These are phyloP conservation scores for Erythrophleum fordii DNA, from an alignment of 306 rosid species.

Conservation along the genomic window DNA sequence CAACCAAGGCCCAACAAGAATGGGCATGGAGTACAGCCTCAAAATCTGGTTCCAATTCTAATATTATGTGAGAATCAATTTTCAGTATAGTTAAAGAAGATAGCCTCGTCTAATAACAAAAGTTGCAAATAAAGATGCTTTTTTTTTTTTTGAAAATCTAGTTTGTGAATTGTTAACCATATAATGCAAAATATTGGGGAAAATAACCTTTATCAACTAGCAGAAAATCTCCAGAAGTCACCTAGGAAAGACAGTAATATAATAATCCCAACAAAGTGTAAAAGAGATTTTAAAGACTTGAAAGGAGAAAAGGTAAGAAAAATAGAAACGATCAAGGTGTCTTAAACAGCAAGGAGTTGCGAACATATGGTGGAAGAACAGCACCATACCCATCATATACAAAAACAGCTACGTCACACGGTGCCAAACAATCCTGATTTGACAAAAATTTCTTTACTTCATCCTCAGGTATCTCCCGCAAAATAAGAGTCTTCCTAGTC, in stretches of 20 bases:
- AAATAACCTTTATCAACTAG: not conserved
- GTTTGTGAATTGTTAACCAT: not conserved
- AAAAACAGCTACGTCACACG: conserved; percentile 89
- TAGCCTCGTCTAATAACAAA: conserved; percentile 16
- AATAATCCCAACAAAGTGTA: not conserved
- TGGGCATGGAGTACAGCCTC: conserved; percentile 24
- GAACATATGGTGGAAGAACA: not conserved
- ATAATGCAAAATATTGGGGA: not conserved
- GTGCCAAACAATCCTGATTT: conserved; percentile 73
- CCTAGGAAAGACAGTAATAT: not conserved
- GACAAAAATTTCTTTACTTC: conserved; percentile 56
- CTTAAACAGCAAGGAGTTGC: not conserved
- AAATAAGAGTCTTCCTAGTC: conserved; percentile 70
- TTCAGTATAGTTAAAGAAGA: not conserved
- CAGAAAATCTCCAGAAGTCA: not conserved
- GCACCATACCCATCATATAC: conserved; percentile 79
- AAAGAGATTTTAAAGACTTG: not conserved
- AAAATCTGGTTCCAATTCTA: conserved; percentile 27
- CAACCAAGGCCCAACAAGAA: conserved; percentile 7
- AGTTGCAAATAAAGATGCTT: not conserved
- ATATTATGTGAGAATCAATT: not conserved
- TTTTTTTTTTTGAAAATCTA: conserved; percentile 26
- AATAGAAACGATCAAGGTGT: not conserved
- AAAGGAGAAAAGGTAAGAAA: not conserved
- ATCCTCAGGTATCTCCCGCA: conserved; percentile 91